Base-by-base conservation (phyloP, 1,284 basidiomycete genomes). In the Moesziomyces sp. region DNA sequence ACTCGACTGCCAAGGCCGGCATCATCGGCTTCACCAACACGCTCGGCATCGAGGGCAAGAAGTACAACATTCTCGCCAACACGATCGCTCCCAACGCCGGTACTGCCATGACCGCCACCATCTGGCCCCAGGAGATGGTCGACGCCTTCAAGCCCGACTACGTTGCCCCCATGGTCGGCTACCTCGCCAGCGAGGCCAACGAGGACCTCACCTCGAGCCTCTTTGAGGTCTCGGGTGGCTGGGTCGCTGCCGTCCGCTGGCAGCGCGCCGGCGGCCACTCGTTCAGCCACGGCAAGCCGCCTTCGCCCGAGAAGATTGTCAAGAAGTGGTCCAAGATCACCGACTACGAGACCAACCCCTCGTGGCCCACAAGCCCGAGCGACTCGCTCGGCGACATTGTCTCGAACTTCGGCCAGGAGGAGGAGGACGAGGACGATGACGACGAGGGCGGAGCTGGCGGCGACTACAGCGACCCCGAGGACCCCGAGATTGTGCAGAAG, bases 111-210 rank as follows among this genome's bases (percentile, higher is more conserved):
- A 85, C 84, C 11, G 77, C 82, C 35, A 85, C 79, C 38, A 85
- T 80, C 77, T 93, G 91, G 91, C 89, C 92, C 19, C 90, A 93
- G 85, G 94, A 97, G 84, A 93, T 94, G 91, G 90, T 98, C 40
- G 91, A 97, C 70, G 92, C 92, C 14, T 94, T 96, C 88, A 95
- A 94, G 90, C 94, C 96, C 49, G 94, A 97, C 80, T 97, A 88
- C 78, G 90, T 99, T 60, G 93, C 96, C 2, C 88, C 97, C 19
- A 84, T 97, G 52, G 94, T 98, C 26, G 95, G 93, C 6, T 99
- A 92, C 85, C 88, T 99, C 28, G 91, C 90, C 11, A 94, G 93
- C 82, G 89, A 91, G 85, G 67, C 89, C 56, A 93, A 94, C 80
- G 88, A 88, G 30, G 88, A 91, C 59, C 90, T 90, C 26, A 90